Percentiles rank a stretch among this genome's conserved stretches.
These are phyloP conservation scores for Phyllostachys edulis DNA, from an alignment of 176 grass and related monocot species.

Conservation along the genomic window DNA sequence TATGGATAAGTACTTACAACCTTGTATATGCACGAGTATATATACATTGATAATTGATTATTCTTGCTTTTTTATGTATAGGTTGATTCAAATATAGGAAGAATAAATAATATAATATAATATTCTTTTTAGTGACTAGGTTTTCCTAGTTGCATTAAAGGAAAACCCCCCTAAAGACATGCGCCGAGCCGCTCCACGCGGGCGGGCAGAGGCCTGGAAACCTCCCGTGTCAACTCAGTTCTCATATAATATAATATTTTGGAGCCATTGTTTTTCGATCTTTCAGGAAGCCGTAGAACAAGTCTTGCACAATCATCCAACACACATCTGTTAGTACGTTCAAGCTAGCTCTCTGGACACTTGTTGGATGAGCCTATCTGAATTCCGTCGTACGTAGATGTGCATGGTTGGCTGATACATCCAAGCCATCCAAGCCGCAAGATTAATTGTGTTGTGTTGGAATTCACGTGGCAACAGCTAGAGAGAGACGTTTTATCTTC, in stretches of 20 bases:
- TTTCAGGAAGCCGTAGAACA: slow-evolving; percentile 30
- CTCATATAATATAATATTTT: background rate
- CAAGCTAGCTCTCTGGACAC: slow-evolving; percentile 23
- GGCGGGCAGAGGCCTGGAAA: too few species aligned
- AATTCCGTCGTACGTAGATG: slow-evolving; percentile 18
- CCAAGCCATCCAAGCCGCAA: slow-evolving; percentile 12
- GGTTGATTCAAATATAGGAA: background rate
- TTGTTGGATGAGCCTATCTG: slow-evolving; percentile 28
- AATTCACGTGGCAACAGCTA: slow-evolving; percentile 32
- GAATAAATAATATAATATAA: background rate
- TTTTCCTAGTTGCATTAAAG: too few species aligned
- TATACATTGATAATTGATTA: background rate
- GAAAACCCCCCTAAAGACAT: too few species aligned
- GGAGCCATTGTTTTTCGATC: background rate
- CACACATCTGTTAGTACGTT: slow-evolving; percentile 31
- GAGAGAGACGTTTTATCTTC: background rate
- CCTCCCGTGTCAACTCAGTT: too few species aligned
- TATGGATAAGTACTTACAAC: background rate
- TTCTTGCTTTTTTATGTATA: background rate
- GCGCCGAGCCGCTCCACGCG: too few species aligned
- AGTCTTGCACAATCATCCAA: slow-evolving; percentile 10
- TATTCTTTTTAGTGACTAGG: too few species aligned
- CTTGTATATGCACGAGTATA: background rate
- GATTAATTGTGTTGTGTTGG: slow-evolving; percentile 13
- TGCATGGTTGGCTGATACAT: slow-evolving; percentile 22